A percentile compares a stretch with the other conserved stretches of the same genome.
phyloP scores from a whole-genome alignment of 2,329 filamentous ascomycete genomes.

The Fusarium paranaense region DNA sequence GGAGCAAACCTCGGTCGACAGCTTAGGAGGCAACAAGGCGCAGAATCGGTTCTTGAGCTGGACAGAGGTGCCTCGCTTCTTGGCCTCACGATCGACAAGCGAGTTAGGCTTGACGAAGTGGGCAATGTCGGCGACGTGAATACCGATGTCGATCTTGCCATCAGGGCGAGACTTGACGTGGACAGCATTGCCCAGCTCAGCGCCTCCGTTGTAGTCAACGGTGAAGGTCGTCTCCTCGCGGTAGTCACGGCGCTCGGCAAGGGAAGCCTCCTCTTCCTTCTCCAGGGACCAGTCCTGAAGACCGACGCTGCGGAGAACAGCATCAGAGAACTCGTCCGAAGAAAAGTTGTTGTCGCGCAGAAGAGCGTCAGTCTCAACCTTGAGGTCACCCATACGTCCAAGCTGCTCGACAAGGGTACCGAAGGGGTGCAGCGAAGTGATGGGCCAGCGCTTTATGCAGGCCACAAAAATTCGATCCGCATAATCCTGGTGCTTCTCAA shows the following conservation, averaged over 20 bases:
- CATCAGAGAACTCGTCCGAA: conserved; percentile 96
- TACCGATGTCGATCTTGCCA: conserved; percentile 91
- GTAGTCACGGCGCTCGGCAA: conserved; percentile 88
- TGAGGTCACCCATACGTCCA: conserved; percentile 95
- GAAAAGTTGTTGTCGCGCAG: conserved; percentile 99
- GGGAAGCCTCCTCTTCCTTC: conserved; percentile 80
- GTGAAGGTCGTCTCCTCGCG: conserved; percentile 90
- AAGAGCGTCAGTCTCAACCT: conserved; percentile 96
- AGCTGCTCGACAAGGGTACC: conserved; percentile 97
- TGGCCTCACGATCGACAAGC: conserved; percentile 94
- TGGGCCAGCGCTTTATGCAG: conserved; percentile 99
- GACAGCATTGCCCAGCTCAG: conserved; percentile 91
- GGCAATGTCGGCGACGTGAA: conserved; percentile 94
- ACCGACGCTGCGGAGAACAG: conserved; percentile 91
- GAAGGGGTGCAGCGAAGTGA: conserved; percentile 98
- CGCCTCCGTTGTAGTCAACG: conserved; percentile 87
- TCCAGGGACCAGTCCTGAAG: conserved; percentile 91
- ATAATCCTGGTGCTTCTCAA: conserved; percentile 98
- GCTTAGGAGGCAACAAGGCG: conserved; percentile 87
- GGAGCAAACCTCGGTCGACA: conserved; percentile 89
- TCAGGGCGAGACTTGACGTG: conserved; percentile 88
- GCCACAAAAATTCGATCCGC: conserved; percentile 98
- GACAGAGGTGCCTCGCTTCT: conserved; percentile 96
- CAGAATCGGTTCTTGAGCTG: conserved; percentile 91
- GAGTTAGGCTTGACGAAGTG: conserved; percentile 98